Base-by-base conservation (phyloP, 225 moss, liverwort and hornwort species). In the Anthoceros angustus region DNA sequence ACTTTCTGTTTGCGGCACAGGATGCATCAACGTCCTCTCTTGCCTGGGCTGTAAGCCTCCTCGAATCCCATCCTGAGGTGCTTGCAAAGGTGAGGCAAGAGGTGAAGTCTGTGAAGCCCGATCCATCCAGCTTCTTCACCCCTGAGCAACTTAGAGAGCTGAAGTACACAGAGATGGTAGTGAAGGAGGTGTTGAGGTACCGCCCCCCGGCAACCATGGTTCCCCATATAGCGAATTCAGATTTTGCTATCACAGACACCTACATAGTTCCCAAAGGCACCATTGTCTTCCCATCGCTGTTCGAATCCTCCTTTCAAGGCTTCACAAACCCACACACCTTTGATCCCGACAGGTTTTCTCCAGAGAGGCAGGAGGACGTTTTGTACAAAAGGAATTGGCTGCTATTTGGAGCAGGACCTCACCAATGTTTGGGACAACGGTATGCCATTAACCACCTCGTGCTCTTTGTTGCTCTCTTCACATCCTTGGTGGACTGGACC, bases 261-360 rank as follows among this genome's bases (percentile, higher is more conserved):
- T 86, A 80, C 69, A 78, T 75, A n/a, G 64, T 98, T 18, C 89
- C 86, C 6, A 89, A 89, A 77, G 92, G 98, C 16, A 72, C 98
- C 0, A 72, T 92, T 18, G 87, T 98, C 2, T 98, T 98, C 50
- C 98, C 98, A 0, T 98, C 98, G 0, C 20, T 86, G 67, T 72
- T 87, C 7, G 98, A 98, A 42, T 92, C 92, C 0, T 92, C 92
- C 0, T 98, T 89, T n/a, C 98, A 98, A 73, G 98, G 98, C 25
- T 98, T 98, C 43, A 83, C 87, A 0, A 63, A 98, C 32, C 82
- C 98, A 11, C 65, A 87, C 2, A 50, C 64, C 18, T 98, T 98
- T 10, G 98, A 92, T 42, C 98, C 98, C 0, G 92, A 92, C 0
- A 71, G 98, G 26, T 98, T 87, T 62, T 86, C 89, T 0, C 42